phyloP scores from a whole-genome alignment of 2,329 filamentous ascomycete genomes.

The Scortechinia acanthostroma region DNA sequence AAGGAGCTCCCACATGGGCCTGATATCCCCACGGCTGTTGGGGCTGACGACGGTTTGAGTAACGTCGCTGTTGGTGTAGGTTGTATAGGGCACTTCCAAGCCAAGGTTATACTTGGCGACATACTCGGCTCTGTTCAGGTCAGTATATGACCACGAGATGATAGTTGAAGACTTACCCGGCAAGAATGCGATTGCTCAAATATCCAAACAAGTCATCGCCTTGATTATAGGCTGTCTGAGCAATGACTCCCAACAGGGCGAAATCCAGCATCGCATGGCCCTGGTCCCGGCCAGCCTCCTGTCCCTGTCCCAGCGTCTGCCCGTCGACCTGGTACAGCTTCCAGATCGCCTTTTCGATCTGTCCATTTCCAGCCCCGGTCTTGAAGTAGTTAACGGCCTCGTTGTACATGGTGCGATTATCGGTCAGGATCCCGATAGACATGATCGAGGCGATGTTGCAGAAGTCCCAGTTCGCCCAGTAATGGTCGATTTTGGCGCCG shows the following conservation, averaged over 20 bases:
- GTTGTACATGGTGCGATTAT: conserved; percentile 29
- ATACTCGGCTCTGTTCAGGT: conserved; percentile 20
- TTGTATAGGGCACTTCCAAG: conserved; percentile 29
- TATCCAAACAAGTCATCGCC: conserved; percentile 27
- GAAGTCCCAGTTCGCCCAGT: conserved; percentile 34
- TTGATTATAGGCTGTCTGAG: conserved; percentile 31
- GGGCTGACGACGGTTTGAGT: conserved; percentile 21
- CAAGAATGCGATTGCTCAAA: conserved; percentile 21
- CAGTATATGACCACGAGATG: conserved; percentile 4
- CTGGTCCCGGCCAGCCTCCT: conserved; percentile 34
- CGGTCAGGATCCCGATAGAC: conserved; percentile 29
- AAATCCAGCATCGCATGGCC: conserved; percentile 31
- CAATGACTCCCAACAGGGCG: conserved; percentile 25
- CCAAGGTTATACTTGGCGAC: conserved; percentile 30
- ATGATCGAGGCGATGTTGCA: conserved; percentile 29
- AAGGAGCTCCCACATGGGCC: conserved; percentile 28
- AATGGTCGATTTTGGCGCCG: conserved; percentile 19
- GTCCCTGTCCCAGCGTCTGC: conserved; percentile 23
- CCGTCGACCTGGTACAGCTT: conserved; percentile 16
- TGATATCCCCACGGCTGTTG: conserved; percentile 17
- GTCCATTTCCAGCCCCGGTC: conserved; percentile 24
- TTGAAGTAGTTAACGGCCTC: conserved; percentile 29
- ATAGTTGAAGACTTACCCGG: conserved; percentile 14
- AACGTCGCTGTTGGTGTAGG: conserved; percentile 26
- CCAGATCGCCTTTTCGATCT: conserved; percentile 20